Percentiles rank a stretch among this genome's conserved stretches.
These are phyloP conservation scores for Heliocybe sulcata DNA, from an alignment of 1,284 basidiomycete genomes.

Conservation along the genomic window DNA sequence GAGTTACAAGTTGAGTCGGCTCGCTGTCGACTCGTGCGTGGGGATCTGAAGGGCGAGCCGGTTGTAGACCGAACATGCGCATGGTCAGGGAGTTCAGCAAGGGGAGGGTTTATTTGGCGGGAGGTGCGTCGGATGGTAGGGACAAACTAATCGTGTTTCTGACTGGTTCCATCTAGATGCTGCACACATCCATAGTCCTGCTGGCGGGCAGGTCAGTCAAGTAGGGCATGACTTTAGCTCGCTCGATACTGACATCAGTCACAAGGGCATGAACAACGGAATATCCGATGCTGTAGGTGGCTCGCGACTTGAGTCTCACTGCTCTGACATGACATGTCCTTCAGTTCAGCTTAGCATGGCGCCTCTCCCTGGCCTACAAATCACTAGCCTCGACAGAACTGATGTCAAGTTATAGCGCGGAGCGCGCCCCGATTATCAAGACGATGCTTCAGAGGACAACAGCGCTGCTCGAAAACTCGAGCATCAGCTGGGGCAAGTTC, in stretches of 20 bases:
- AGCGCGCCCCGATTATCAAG: constrained; percentile 20
- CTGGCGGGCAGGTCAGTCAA: constrained; percentile 24
- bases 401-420: constrained; percentile 16
- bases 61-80: constrained; percentile 26
- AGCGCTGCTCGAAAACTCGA: too few species aligned
- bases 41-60: too few species aligned
- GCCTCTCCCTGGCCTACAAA: constrained; percentile 21
- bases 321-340: too few species aligned
- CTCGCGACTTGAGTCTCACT: neutral
- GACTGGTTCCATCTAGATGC: constrained; percentile 9
- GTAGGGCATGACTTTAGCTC: too few species aligned
- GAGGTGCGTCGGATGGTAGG: constrained; percentile 18
- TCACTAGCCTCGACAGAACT: constrained; percentile 14
- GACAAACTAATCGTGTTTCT: too few species aligned
- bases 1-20: neutral
- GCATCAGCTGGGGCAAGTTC: too few species aligned
- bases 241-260: too few species aligned
- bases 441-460: constrained; percentile 17
- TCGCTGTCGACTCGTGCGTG: neutral
- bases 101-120: constrained; percentile 27
- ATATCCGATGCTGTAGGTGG: constrained; percentile 9
- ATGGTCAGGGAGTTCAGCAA: constrained; percentile 26
- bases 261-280: constrained; percentile 11
- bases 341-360: constrained; percentile 25
- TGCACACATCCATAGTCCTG: constrained; percentile 22